Base-by-base conservation (phyloP, 768 basidiomycete genomes). In the Glaciozyma antarctica region DNA sequence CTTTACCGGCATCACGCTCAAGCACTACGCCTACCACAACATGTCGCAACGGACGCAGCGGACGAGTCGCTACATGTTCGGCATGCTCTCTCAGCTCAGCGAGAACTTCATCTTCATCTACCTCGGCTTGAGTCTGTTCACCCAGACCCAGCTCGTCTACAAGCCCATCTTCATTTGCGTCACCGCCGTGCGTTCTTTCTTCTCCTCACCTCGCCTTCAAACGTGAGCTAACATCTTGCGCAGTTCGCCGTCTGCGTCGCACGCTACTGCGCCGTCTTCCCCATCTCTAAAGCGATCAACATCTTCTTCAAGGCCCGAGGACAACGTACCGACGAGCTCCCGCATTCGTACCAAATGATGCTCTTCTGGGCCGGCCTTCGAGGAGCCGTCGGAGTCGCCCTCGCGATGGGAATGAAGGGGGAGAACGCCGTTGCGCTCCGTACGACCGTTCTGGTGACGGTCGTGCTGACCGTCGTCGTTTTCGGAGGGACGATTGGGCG, bases 101-200 rank as follows among this genome's bases (percentile, higher is more conserved):
- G 95, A 99, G 79, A 98, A 98, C 76, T 99, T 98, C 76, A 98
- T 99, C 77, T 99, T 99, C 80, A 90, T 99, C 75, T 98, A 98
- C 78, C 88, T 99, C 68, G 94, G 95, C 48, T 82, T 99, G 71
- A 88, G 88, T 49, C 82, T 99, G n/a, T 99, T 99, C 81, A 98
- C 93, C 4, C 89, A 90, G 32, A 84, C 85, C 12, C 81, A 85
- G 7, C 86, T 87, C 72, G 84, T 84, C 17, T 87, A 88, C 63
- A 98, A 97, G 76, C 95, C 95, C 0, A 78, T 99, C 26, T 95
- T 98, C 79, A 92, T 97, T 75, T 80, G 85, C 63, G 87, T 98
- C 76, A 88, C 91, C 6, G 88, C 88, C 1, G 86, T 81, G 55
- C 43, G 79, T 75, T 21, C 32, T 5, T 48, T 17, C 52, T 22